Evolutionary conservation across 495 filamentous ascomycete genomes (phyloP), one percentile per base, ranked within the genome.

Genomic region (Podospora conica): DNA sequence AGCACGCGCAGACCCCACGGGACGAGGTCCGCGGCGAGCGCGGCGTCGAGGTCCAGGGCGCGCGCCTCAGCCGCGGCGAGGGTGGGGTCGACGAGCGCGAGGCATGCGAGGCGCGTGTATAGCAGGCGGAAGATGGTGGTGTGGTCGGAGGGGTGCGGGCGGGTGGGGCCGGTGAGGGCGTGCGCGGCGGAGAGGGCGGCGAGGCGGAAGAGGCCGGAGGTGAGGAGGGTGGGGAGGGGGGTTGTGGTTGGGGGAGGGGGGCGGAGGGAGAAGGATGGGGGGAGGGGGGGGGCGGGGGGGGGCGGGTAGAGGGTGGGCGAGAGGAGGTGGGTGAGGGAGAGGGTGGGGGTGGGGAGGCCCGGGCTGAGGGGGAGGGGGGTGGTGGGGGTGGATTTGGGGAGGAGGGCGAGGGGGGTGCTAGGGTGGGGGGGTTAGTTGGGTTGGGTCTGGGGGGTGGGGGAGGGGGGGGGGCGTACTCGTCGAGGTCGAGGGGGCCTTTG

Each of bases 1-100:
- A 97, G 80, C 3, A 96, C 84, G 5, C 94, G 84, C 57, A 98
- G 82, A 58, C 89, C 87, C 95, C 95, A 98, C 9, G 94, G 94
- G 0, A 91, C 88, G 3, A 94, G 81, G 75, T 89, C 87, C 12
- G 67, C 72, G 48, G 71, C 80, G 23, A 78, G 83, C 22, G 70
- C 74, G 7, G 78, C 76, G 67, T 82, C 85, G 2, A 79, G 70
- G 73, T 90, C 89, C 11, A 98, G 82, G 1, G 85, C 85, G 71
- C 92, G 93, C 9, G 89, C 89, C 76, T 98, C 95, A 70, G 94
- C 89, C 0, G 91, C 90, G 3, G 95, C 95, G 27, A 96, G 80
- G 10, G 85, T 85, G 8, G 79, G 77, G 72, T 90, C 85, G 60
- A 87, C 85, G 1, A 97, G 84, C 23, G 89, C 89, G 8, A 98